Evolutionary conservation across 2,329 filamentous ascomycete species (phyloP).

Genomic region (Shiraia sp.): DNA sequence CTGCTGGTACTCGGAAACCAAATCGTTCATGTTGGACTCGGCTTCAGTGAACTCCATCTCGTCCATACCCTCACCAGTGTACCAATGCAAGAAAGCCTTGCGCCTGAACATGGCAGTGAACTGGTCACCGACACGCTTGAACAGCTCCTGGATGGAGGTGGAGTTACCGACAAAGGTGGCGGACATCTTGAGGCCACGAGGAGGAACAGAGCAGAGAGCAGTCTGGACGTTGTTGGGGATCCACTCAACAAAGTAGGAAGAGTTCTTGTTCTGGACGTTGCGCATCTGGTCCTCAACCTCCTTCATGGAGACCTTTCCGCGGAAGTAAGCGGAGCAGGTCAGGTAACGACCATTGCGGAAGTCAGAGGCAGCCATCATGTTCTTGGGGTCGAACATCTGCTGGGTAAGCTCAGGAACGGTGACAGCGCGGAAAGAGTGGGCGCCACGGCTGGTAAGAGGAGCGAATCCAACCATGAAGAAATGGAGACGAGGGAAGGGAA

Average conservation of each 20-base stretch:
- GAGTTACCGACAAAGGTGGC: constrained; percentile 99
- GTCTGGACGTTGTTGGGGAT: constrained; percentile 99
- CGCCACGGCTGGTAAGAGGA: constrained; percentile 90
- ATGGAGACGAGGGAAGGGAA: constrained; percentile 99
- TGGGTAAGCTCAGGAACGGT: constrained; percentile 98
- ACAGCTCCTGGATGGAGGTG: constrained; percentile 99
- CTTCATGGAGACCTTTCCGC: constrained; percentile 99
- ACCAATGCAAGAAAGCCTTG: constrained; percentile 99
- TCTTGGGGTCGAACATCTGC: constrained; percentile 99
- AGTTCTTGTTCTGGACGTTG: constrained; percentile 99
- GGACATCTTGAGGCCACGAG: constrained; percentile 97
- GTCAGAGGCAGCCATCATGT: constrained; percentile 99
- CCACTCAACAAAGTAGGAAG: constrained; percentile 99
- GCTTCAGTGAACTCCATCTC: constrained; percentile 99
- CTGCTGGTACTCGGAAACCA: constrained; percentile 99
- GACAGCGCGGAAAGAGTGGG: constrained; percentile 95
- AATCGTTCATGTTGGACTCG: constrained; percentile 99
- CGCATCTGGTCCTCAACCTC: constrained; percentile 99
- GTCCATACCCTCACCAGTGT: constrained; percentile 99
- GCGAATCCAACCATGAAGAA: constrained; percentile 99
- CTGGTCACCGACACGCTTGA: constrained; percentile 99
- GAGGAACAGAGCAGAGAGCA: constrained; percentile 97
- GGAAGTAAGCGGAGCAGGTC: constrained; percentile 99
- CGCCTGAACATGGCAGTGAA: constrained; percentile 99
- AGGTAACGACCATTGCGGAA: constrained; percentile 99